A percentile compares a stretch with the other conserved stretches of the same genome.
phyloP scores from a whole-genome alignment of 192 early-diverging fungal species.

The Coemansia sp. region DNA sequence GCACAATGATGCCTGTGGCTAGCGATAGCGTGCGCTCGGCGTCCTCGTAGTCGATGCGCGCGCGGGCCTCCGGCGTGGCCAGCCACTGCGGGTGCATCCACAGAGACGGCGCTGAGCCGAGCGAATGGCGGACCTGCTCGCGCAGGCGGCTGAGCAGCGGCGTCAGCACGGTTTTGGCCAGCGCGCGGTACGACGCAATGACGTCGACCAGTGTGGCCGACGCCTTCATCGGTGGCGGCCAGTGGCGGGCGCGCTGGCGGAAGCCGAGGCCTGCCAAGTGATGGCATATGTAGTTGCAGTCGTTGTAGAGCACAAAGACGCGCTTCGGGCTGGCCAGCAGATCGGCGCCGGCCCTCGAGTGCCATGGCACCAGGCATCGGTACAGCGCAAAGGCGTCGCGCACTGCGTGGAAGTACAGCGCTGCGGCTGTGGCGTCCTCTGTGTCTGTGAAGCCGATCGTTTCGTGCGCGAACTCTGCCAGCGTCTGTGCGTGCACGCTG shows the following conservation, averaged over 20 bases:
- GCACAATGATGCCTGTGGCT: conserved; percentile 24
- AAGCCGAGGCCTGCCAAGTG: conserved; percentile 39
- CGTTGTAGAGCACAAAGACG: conserved; percentile 44
- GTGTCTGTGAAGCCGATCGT: conserved; percentile 27
- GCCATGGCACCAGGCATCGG: conserved; percentile 31
- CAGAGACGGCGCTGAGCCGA: conserved; percentile 1
- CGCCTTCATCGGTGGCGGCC: conserved; percentile 27
- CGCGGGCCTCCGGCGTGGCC: background rate
- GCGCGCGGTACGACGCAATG: conserved; percentile 33
- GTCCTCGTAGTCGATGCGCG: conserved; percentile 7
- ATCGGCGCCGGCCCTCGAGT: conserved; percentile 12
- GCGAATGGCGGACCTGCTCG: conserved; percentile 13
- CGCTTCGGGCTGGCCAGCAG: conserved; percentile 25
- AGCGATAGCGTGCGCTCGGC: conserved; percentile 23
- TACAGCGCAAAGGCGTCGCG: conserved; percentile 49
- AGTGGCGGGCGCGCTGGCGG: conserved; percentile 22
- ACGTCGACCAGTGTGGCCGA: conserved; percentile 44
- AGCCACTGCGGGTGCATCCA: conserved; percentile 19
- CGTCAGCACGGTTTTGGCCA: conserved; percentile 22
- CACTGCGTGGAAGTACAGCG: conserved; percentile 40
- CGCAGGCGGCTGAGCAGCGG: conserved; percentile 25
- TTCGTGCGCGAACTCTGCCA: conserved; percentile 48
- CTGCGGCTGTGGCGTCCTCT: conserved; percentile 12
- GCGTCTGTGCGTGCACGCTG: conserved; percentile 42
- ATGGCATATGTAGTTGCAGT: conserved; percentile 50